Evolutionary conservation across 2,329 filamentous ascomycete species (phyloP).

Genomic region (Colletotrichum sp.): DNA sequence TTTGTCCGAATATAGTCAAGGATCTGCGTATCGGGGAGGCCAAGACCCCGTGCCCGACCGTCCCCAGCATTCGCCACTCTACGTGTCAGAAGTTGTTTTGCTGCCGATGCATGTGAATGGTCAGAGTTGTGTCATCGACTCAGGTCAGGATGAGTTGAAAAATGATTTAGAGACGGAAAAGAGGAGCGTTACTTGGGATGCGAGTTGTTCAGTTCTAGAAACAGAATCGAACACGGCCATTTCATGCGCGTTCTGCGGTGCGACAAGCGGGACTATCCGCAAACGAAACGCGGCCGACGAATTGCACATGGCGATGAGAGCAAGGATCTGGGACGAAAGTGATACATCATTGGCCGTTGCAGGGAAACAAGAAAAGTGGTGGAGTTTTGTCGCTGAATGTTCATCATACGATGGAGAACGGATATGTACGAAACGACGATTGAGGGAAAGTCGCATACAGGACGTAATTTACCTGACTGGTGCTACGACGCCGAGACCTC

Average conservation of each 20-base stretch:
- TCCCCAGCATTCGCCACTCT: not conserved
- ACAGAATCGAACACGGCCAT: not conserved
- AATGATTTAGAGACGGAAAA: not conserved
- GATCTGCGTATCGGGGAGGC: not conserved
- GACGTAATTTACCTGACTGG: not conserved
- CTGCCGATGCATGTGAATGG: not conserved
- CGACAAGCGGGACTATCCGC: slow-evolving; percentile 1
- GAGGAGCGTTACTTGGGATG: not conserved
- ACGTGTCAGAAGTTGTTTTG: not conserved
- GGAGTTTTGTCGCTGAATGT: not conserved
- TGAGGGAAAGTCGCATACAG: not conserved
- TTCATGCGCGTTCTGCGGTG: not conserved
- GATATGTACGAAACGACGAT: not conserved
- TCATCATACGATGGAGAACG: not conserved
- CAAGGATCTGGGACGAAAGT: not conserved
- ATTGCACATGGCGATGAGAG: not conserved
- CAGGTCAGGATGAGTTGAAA: not conserved
- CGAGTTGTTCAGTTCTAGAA: not conserved
- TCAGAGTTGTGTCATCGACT: not conserved
- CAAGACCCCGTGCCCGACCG: not conserved
- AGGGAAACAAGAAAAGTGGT: not conserved
- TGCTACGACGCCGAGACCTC: not conserved
- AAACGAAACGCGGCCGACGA: not conserved
- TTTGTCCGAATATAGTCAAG: not conserved
- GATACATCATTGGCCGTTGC: not conserved